Percentiles rank a stretch among this genome's conserved stretches.
Conservation (phyloP, 176 grass and related monocot species). For the Dendrocalamus sinicus region DNA sequence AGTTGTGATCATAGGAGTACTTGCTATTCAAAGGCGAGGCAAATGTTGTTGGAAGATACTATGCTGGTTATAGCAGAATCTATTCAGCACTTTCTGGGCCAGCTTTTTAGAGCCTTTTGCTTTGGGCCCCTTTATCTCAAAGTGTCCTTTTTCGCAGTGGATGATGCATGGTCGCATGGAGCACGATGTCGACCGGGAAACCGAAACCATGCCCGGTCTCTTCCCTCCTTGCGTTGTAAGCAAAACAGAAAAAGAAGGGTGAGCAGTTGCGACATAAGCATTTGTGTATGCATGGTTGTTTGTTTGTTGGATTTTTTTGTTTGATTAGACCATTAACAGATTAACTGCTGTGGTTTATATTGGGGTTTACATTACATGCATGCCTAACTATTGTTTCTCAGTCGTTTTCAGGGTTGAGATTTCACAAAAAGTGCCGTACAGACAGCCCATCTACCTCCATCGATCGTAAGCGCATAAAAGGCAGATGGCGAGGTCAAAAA, state of each 20-base stretch:
- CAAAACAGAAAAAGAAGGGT: not conserved
- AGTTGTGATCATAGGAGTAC: not conserved
- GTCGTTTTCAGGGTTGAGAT: slow-evolving; percentile 29
- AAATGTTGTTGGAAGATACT: not conserved
- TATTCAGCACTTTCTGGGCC: slow-evolving; percentile 17
- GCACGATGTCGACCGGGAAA: slow-evolving; percentile 21
- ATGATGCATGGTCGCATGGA: not conserved
- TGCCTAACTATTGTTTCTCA: not conserved
- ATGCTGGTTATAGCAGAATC: slow-evolving; percentile 20
- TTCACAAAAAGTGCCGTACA: not conserved
- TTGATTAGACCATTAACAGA: not conserved
- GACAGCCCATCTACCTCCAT: not conserved
- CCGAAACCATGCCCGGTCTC: slow-evolving; percentile 14
- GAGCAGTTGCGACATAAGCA: not conserved
- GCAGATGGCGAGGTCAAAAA: not conserved
- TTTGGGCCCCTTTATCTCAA: not conserved
- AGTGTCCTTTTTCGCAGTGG: not conserved
- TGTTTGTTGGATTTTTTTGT: not conserved
- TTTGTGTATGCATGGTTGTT: not conserved
- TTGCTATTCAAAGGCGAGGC: not conserved
- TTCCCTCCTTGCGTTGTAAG: not conserved
- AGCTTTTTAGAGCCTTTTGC: slow-evolving; percentile 5
- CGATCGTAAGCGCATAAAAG: not conserved
- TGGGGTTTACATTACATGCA: not conserved
- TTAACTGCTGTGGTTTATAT: not conserved